Evolutionary conservation across 176 grass and related monocot genomes (phyloP), one percentile per base, ranked within the genome.

Genomic region (Oryza rufipogon): DNA sequence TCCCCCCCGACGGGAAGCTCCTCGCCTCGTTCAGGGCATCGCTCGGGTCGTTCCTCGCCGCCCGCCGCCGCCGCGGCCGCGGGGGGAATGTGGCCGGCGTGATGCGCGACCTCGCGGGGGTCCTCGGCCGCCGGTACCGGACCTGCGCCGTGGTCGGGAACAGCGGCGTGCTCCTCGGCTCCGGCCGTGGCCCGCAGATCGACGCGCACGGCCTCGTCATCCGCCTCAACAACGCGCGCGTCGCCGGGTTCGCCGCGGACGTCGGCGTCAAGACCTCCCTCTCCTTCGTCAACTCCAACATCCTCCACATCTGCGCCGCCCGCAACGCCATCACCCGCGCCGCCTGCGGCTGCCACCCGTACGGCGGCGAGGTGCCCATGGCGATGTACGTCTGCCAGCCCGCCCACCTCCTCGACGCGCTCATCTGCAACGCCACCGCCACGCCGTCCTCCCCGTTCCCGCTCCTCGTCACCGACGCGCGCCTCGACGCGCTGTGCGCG

Each of bases 211-310:
- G 90, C 19, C 77, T 95, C 6, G 87, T 98, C 71, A 48, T 95
- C 77, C 89, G 91, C 48, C 86, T 98, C 85, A 95, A 98, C 92
- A 95, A 95, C 86, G 93, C 96, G 11, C 91, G 83, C 10, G 48
- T 87, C 23, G 36, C 11, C 14, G 80, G 89, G 12, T 83, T 81
- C 75, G 80, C 69, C 39, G 75, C 74, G 36, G 87, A 93, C 84
- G 89, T 95, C 10, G 93, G 91, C 33, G 42, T 89, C 39, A 85
- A 54, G 83, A 95, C 96, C 2, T 86, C 87, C 17, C 82, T 95
- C 25, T 84, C 96, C 15, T 90, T 98, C 91, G 74, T 98, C 80
- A 93, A 98, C 81, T 90, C 87, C 81, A 95, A 95, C 85, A 81
- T 95, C 70, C 91, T 98, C 81, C 89, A 88, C 78, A 41, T 81